These are phyloP conservation scores for Tetrahymena elliotti DNA, from an alignment of 73 alveolate species.

Conservation along the genomic window DNA sequence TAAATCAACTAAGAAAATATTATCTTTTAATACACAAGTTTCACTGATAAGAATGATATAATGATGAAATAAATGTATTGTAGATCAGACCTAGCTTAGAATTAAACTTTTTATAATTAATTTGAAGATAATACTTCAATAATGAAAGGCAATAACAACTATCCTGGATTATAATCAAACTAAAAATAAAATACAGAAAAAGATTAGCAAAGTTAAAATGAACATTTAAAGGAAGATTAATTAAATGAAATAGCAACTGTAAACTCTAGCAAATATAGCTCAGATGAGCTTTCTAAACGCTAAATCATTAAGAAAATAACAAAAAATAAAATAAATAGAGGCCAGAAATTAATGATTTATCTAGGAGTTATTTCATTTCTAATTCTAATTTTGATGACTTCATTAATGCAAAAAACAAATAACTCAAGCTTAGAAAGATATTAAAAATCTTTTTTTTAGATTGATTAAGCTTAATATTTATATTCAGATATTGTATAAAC, in stretches of 20 bases:
- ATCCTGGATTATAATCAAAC: neutral
- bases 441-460: neutral
- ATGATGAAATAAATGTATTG: neutral
- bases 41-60: neutral
- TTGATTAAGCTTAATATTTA: neutral
- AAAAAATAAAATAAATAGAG: neutral
- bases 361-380: neutral
- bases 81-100: neutral
- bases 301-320: neutral
- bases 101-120: neutral
- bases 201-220: neutral
- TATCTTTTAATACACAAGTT: too few species aligned
- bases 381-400: neutral
- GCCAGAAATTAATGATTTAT: neutral
- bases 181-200: neutral
- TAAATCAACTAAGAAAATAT: neutral
- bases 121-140: neutral
- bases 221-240: neutral
- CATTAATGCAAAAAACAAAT: neutral
- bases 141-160: neutral
- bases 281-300: neutral
- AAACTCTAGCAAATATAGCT: neutral
- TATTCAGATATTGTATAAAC: neutral
- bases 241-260: neutral
- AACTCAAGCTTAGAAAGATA: neutral